Percentiles rank a stretch among this genome's conserved stretches.
Evolutionary conservation across 73 alveolate genomes (phyloP).

Genomic region (Paramecium bursaria): DNA sequence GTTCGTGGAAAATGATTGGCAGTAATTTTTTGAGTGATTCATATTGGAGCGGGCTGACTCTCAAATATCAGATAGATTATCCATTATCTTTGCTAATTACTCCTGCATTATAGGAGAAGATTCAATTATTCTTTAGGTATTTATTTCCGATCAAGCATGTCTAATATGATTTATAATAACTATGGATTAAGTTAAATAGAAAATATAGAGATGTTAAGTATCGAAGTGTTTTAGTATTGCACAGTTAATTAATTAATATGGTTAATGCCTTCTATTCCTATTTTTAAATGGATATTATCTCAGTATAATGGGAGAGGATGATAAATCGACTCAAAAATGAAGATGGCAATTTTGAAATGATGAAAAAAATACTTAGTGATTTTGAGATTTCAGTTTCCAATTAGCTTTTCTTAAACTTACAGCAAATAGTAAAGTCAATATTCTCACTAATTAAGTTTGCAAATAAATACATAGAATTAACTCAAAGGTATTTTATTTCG

Average conservation of each 20-base stretch:
- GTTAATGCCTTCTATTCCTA: conserved; percentile 42
- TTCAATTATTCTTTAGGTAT: conserved; percentile 49
- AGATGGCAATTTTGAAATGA: conserved; percentile 24
- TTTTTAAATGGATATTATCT: conserved; percentile 35
- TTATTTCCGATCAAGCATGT: conserved; percentile 28
- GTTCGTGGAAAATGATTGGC: conserved; percentile 58
- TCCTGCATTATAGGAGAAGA: conserved; percentile 16
- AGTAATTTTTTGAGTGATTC: conserved; percentile 55
- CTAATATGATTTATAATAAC: conserved; percentile 37
- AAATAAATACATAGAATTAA: conserved; percentile 18
- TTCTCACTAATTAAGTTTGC: conserved; percentile 6
- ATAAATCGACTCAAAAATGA: conserved; percentile 32
- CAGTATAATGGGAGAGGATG: conserved; percentile 46
- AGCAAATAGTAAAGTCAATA: conserved; percentile 24
- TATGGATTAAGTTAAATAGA: conserved; percentile 21
- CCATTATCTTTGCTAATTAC: conserved; percentile 47
- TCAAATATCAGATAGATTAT: conserved; percentile 44
- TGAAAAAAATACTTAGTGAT: conserved; percentile 42
- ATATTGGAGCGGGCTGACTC: conserved; percentile 46
- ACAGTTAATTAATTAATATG: conserved; percentile 11
- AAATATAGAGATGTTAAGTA: conserved; percentile 7
- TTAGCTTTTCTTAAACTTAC: not conserved
- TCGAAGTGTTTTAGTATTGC: conserved; percentile 4
- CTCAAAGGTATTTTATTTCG: not conserved
- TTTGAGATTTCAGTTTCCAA: conserved; percentile 34